Percentiles rank a stretch among this genome's conserved stretches.
phyloP scores from a whole-genome alignment of 2,329 filamentous ascomycete genomes.

The Sodiomyces alkalinus region DNA sequence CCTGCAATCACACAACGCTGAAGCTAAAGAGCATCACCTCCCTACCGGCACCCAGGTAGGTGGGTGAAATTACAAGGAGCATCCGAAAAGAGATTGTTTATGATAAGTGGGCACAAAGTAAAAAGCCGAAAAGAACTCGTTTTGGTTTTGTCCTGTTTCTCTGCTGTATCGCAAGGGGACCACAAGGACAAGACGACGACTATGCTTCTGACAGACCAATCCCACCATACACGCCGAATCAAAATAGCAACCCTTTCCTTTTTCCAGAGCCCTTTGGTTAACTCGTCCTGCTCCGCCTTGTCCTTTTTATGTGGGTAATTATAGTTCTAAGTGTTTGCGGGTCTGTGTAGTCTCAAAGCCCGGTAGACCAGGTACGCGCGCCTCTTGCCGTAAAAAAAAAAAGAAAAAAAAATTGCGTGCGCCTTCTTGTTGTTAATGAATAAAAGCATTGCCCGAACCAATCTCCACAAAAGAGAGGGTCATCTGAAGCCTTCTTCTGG shows the following conservation, averaged over 20 bases:
- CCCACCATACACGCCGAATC: neutral
- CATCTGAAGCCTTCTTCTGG: conserved; percentile 22
- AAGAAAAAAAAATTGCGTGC: conserved; percentile 8
- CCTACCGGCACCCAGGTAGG: no score
- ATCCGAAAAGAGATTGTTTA: no score
- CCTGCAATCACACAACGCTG: no score
- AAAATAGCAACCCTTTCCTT: no score
- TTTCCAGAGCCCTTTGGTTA: neutral
- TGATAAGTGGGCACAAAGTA: no score
- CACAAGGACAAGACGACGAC: no score
- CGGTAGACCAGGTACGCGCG: neutral
- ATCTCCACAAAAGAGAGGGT: conserved; percentile 15
- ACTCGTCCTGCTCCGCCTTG: neutral
- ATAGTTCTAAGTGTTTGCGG: neutral
- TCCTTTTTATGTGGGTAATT: neutral
- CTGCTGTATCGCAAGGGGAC: no score
- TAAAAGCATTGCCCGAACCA: conserved; percentile 4
- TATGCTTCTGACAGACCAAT: no score
- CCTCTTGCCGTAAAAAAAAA: conserved; percentile 8
- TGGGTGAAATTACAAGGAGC: no score
- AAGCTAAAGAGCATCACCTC: no score
- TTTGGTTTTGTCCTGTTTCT: no score
- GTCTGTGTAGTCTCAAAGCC: conserved; percentile 1
- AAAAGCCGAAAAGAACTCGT: no score
- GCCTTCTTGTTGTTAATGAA: conserved; percentile 7